A percentile compares a stretch with the other conserved stretches of the same genome.
phyloP scores from a whole-genome alignment of 2,329 filamentous ascomycete genomes.

The Pseudogymnoascus sp. region DNA sequence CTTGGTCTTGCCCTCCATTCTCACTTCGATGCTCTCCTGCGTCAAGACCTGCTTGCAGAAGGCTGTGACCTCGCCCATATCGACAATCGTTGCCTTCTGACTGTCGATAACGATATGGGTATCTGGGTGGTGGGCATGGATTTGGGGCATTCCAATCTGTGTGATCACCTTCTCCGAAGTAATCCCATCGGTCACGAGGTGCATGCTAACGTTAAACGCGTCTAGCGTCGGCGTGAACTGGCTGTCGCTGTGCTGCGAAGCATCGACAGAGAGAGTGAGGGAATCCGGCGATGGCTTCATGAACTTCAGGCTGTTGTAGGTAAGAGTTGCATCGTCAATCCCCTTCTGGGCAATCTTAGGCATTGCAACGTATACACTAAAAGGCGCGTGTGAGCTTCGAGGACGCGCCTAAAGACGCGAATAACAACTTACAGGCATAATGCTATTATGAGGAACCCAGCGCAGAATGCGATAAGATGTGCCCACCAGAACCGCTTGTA shows the following conservation, averaged over 20 bases:
- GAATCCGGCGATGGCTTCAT: conserved; percentile 40
- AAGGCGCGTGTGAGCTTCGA: not conserved
- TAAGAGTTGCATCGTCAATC: conserved; percentile 43
- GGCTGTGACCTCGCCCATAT: conserved; percentile 37
- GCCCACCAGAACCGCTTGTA: conserved; percentile 44
- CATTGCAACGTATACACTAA: conserved; percentile 49
- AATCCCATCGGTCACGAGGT: conserved; percentile 33
- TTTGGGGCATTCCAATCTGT: conserved; percentile 22
- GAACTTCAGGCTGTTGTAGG: conserved; percentile 42
- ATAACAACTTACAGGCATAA: conserved; percentile 44
- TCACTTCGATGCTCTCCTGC: conserved; percentile 40
- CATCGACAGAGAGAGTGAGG: conserved; percentile 40
- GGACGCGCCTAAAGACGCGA: not conserved
- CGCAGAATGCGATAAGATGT: conserved; percentile 41
- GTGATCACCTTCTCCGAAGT: conserved; percentile 21
- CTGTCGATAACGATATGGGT: conserved; percentile 38
- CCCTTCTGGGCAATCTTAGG: conserved; percentile 48
- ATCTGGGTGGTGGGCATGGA: conserved; percentile 24
- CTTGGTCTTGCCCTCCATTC: conserved; percentile 42
- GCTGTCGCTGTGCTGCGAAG: conserved; percentile 39
- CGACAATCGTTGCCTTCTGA: conserved; percentile 36
- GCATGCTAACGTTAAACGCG: conserved; percentile 43
- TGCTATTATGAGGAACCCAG: conserved; percentile 44
- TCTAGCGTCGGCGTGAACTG: conserved; percentile 47
- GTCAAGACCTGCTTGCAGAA: conserved; percentile 42